Percentiles rank a stretch among this genome's conserved stretches.
These are phyloP conservation scores for Neofusicoccum cordaticola DNA, from an alignment of 2,329 filamentous ascomycete genomes.

Conservation along the genomic window DNA sequence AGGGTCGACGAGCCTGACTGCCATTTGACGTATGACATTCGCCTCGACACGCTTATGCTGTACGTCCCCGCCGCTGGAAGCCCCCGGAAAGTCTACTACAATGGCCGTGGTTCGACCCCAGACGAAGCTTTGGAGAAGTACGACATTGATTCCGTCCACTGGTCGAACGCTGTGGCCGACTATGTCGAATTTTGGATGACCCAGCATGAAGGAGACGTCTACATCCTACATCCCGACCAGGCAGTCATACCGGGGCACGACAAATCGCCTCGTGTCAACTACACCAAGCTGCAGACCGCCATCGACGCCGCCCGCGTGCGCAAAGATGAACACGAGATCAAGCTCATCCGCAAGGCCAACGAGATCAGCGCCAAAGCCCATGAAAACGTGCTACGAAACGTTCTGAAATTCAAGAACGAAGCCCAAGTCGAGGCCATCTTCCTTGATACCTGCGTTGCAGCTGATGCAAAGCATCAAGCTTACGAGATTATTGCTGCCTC, in stretches of 20 bases:
- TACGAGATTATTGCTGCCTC: slow-evolving; percentile 88
- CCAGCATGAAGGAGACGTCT: slow-evolving; percentile 26
- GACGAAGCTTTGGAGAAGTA: slow-evolving; percentile 61
- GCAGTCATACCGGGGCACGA: neutral
- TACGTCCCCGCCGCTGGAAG: slow-evolving; percentile 68
- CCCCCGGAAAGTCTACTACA: slow-evolving; percentile 60
- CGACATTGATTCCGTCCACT: slow-evolving; percentile 70
- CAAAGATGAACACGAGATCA: slow-evolving; percentile 82
- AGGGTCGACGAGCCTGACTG: slow-evolving; percentile 52
- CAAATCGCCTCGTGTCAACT: slow-evolving; percentile 41
- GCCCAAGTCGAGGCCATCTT: slow-evolving; percentile 80
- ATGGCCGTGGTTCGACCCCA: slow-evolving; percentile 58
- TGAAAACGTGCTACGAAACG: slow-evolving; percentile 62
- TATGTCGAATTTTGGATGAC: slow-evolving; percentile 33
- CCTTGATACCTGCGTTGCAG: slow-evolving; percentile 66
- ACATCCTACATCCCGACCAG: slow-evolving; percentile 33
- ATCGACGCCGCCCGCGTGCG: slow-evolving; percentile 78
- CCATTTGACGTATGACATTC: slow-evolving; percentile 57
- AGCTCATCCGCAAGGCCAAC: slow-evolving; percentile 76
- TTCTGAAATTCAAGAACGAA: slow-evolving; percentile 69
- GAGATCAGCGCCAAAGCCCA: slow-evolving; percentile 77
- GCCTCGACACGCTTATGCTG: slow-evolving; percentile 62
- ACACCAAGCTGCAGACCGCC: slow-evolving; percentile 58
- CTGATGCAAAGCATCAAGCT: slow-evolving; percentile 72
- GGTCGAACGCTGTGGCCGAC: slow-evolving; percentile 37